Conservation (phyloP, 208 protist genomes). For the Leptomonas seymouri region DNA sequence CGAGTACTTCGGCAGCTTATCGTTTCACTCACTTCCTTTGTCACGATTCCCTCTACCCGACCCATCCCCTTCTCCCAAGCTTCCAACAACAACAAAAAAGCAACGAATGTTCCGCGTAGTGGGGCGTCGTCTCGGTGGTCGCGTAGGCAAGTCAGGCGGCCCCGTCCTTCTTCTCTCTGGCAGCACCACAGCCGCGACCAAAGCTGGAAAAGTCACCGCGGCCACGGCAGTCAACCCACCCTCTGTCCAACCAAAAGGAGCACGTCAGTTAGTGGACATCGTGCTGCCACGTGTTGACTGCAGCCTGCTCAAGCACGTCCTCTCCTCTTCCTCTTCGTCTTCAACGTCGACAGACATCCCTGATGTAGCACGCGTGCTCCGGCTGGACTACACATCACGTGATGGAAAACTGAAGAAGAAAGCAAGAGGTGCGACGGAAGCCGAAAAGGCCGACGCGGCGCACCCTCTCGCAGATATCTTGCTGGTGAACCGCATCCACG, state of each 20-base stretch:
- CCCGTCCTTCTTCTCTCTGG: not conserved
- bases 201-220: not conserved
- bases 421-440: not conserved
- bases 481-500: constrained; percentile 38
- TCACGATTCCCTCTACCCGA: not conserved
- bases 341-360: constrained; percentile 24
- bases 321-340: constrained; percentile 27
- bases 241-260: not conserved
- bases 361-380: constrained; percentile 24
- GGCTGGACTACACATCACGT: constrained; percentile 27
- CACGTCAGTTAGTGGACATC: constrained; percentile 1
- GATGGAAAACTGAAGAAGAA: not conserved
- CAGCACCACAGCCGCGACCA: not conserved
- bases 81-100: too few relatives aligned
- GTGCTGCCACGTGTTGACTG: constrained; percentile 28
- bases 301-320: constrained; percentile 25
- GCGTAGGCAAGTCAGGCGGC: constrained; percentile 4
- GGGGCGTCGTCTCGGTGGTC: constrained; percentile 23
- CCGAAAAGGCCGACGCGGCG: not conserved
- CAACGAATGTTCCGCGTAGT: constrained; percentile 24
- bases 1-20: not conserved
- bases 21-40: not conserved
- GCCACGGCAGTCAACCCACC: not conserved
- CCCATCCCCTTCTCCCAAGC: too few relatives aligned
- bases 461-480: constrained; percentile 30